Conservation (phyloP, 768 basidiomycete genomes). For the Hemileccinum impolitum region DNA sequence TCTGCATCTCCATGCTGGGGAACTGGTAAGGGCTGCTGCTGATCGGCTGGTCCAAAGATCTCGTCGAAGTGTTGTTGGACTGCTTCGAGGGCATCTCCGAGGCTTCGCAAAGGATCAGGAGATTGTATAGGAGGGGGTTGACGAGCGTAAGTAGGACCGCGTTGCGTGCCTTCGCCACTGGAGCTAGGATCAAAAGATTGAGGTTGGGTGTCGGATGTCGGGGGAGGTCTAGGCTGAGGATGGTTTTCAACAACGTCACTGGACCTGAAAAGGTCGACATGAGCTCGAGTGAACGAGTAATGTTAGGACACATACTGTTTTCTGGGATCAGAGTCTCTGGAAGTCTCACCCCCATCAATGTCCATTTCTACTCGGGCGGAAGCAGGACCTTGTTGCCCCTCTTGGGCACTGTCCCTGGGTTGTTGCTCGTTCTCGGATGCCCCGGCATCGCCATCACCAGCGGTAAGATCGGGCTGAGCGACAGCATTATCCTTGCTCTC, state of each 20-base stretch:
- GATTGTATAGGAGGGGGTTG: conserved; percentile 34
- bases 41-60: conserved; percentile 53
- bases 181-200: conserved; percentile 29
- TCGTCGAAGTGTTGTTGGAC: conserved; percentile 82
- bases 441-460: conserved; percentile 24
- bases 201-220: conserved; percentile 4
- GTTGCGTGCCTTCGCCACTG: conserved; percentile 42
- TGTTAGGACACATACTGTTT: conserved; percentile 11
- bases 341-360: conserved; percentile 18
- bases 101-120: conserved; percentile 65
- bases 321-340: conserved; percentile 19
- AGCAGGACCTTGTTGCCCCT: conserved; percentile 20
- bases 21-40: conserved; percentile 26
- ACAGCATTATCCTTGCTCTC: conserved; percentile 24
- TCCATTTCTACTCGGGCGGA: conserved; percentile 13
- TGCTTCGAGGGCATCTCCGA: conserved; percentile 81
- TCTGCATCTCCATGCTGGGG: conserved; percentile 39
- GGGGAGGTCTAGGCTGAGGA: background rate
- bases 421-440: conserved; percentile 16
- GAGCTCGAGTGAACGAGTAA: background rate
- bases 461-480: conserved; percentile 37
- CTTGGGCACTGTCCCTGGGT: conserved; percentile 15
- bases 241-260: conserved; percentile 10
- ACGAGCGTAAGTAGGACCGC: conserved; percentile 41
- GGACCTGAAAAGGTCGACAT: conserved; percentile 6